Percentiles rank a stretch among this genome's conserved stretches.
Conservation (phyloP, 2,329 filamentous ascomycete species). For the Graphilbum sp. region DNA sequence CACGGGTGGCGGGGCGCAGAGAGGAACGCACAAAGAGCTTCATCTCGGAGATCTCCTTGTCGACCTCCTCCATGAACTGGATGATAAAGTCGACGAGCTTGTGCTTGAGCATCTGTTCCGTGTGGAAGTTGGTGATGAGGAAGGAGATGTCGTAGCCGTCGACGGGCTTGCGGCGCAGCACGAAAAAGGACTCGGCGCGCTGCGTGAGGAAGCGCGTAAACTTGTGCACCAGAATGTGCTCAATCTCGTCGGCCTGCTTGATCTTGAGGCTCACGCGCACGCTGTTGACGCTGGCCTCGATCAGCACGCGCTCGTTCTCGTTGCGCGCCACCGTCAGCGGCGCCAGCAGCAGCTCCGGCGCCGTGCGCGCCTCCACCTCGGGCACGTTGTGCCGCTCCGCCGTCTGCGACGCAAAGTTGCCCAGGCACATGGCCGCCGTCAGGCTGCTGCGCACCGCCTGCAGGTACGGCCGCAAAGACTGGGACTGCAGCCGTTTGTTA, state of each 20-base stretch:
- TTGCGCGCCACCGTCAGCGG: slow-evolving; percentile 84
- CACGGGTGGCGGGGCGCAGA: neutral
- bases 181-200: slow-evolving; percentile 92
- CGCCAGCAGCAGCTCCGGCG: slow-evolving; percentile 85
- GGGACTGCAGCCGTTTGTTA: slow-evolving; percentile 45
- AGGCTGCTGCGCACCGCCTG: slow-evolving; percentile 90
- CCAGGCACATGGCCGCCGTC: slow-evolving; percentile 81
- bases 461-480: slow-evolving; percentile 92
- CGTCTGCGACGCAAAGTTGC: slow-evolving; percentile 94
- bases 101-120: slow-evolving; percentile 96
- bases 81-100: slow-evolving; percentile 99
- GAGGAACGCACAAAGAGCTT: slow-evolving; percentile 76
- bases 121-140: slow-evolving; percentile 96
- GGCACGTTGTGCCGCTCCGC: slow-evolving; percentile 96
- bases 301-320: slow-evolving; percentile 90
- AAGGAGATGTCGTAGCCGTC: slow-evolving; percentile 99
- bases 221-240: slow-evolving; percentile 95
- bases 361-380: slow-evolving; percentile 84
- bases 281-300: slow-evolving; percentile 94
- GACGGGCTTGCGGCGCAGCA: slow-evolving; percentile 84
- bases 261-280: slow-evolving; percentile 97
- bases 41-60: slow-evolving; percentile 99
- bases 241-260: slow-evolving; percentile 98
- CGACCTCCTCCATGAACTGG: slow-evolving; percentile 98
- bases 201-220: slow-evolving; percentile 95